Base-by-base conservation (phyloP, 495 filamentous ascomycete genomes). In the Annulohypoxylon nitens region DNA sequence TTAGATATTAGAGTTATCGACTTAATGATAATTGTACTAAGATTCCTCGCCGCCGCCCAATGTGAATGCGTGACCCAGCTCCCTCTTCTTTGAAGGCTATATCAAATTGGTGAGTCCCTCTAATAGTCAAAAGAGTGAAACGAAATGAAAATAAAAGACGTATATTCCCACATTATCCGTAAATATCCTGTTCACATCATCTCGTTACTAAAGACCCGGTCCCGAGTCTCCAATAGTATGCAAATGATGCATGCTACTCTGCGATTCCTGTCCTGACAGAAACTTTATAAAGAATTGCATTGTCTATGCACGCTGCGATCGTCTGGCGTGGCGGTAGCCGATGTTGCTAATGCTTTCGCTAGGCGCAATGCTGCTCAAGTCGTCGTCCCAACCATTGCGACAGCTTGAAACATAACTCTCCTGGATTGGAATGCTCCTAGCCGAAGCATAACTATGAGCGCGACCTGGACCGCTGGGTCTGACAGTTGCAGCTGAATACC, bases 311-410 rank as follows among this genome's bases (percentile, higher is more conserved):
- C 55, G 45, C 26, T 71, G 69, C 30, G 71, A 67, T 33, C 80
- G 68, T 11, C 65, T 75, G 54, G 74, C 81, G 72, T 70, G 75
- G 47, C 80, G 85, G 20, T 83, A 88, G 8, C 86, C 87, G 2
- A 90, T 85, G 74, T 89, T 88, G 75, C 90, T 92, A 50, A 92
- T 86, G 74, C 89, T 92, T 75, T 93, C 91, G 64, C 86, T 87
- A 2, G 91, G 90, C 23, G 81, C 86, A 36, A 92, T 79, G 70
- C 83, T 86, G n/a, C 77, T 80, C 4, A 70, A 77, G 39, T 83
- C 72, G 18, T 80, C 83, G 12, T 77, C 81, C 79, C 78, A 81
- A 14, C 47, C 66, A 0, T 47, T 61, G 6, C 70, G 64, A 37
- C 75, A 74, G 41, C 72, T 70, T 20, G 79, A 76, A 11, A 75